Conservation (phyloP, 371 early-diverging fungal species). For the Haplosporangium sp. region DNA sequence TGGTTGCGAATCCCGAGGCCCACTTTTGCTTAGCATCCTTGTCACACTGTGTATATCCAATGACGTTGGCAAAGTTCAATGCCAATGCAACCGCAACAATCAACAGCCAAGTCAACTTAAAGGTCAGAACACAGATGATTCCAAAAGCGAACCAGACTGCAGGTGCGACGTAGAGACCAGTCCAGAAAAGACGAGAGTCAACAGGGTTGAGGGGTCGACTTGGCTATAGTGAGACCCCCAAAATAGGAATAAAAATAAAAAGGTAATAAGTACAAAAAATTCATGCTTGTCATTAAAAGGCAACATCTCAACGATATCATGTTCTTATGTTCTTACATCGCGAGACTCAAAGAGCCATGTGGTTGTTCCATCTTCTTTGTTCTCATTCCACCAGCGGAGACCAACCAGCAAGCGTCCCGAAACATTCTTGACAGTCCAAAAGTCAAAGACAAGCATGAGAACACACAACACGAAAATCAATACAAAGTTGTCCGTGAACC, state of each 20-base stretch:
- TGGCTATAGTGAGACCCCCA: constrained; percentile 57
- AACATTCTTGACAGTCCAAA: constrained; percentile 99
- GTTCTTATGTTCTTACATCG: constrained; percentile 67
- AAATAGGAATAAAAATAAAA: neutral
- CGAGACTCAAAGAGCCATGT: constrained; percentile 96
- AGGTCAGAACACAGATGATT: constrained; percentile 73
- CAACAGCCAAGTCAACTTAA: constrained; percentile 85
- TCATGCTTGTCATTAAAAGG: neutral
- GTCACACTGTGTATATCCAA: constrained; percentile 96
- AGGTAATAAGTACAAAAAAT: neutral
- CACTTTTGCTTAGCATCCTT: constrained; percentile 87
- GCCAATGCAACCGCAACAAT: constrained; percentile 88
- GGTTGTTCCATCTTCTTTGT: constrained; percentile 91
- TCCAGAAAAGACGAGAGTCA: constrained; percentile 95
- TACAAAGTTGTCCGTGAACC: constrained; percentile 86
- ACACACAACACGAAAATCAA: constrained; percentile 93
- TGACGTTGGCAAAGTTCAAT: constrained; percentile 89
- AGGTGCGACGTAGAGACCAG: constrained; percentile 87
- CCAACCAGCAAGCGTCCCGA: constrained; percentile 96
- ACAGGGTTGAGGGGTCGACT: constrained; percentile 81
- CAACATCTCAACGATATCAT: neutral
- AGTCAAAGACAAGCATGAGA: constrained; percentile 93
- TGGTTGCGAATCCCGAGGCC: constrained; percentile 57
- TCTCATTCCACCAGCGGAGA: constrained; percentile 98
- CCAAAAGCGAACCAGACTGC: constrained; percentile 89